A percentile compares a stretch with the other conserved stretches of the same genome.
These are phyloP conservation scores for Myriosclerotinia duriaeana DNA, from an alignment of 2,329 filamentous ascomycete species.

Conservation along the genomic window DNA sequence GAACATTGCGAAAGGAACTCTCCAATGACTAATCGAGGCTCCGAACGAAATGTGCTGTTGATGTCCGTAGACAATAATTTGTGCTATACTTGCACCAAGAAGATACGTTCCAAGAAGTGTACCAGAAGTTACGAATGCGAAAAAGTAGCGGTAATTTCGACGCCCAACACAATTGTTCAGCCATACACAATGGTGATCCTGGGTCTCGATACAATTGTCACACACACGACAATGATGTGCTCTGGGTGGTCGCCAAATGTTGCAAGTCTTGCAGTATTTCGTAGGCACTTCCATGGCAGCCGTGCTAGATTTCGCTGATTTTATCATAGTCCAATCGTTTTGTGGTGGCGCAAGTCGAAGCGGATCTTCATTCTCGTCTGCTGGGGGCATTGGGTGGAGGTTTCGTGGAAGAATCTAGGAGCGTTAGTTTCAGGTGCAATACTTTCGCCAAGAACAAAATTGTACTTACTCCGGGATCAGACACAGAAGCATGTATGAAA, in stretches of 20 bases:
- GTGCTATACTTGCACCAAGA: slow-evolving; percentile 73
- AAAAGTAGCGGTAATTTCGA: slow-evolving; percentile 98
- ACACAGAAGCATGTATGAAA: slow-evolving; percentile 86
- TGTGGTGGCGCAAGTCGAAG: slow-evolving; percentile 78
- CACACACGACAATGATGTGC: slow-evolving; percentile 96
- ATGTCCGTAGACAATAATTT: slow-evolving; percentile 71
- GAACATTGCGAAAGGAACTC: slow-evolving; percentile 83
- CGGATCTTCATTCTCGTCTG: slow-evolving; percentile 74
- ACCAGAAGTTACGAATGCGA: slow-evolving; percentile 80
- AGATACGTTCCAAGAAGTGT: slow-evolving; percentile 76
- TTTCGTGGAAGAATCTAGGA: slow-evolving; percentile 88
- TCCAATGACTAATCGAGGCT: slow-evolving; percentile 65
- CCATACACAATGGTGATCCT: slow-evolving; percentile 99
- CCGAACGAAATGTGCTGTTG: slow-evolving; percentile 66
- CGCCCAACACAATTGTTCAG: slow-evolving; percentile 97
- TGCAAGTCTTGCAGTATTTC: slow-evolving; percentile 97
- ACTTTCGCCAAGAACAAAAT: slow-evolving; percentile 3
- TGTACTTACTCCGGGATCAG: slow-evolving; percentile 82
- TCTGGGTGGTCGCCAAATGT: slow-evolving; percentile 93
- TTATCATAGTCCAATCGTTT: slow-evolving; percentile 91
- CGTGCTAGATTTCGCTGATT: slow-evolving; percentile 68
- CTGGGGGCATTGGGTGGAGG: slow-evolving; percentile 80
- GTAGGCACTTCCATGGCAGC: slow-evolving; percentile 97
- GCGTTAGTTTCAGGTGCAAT: slow-evolving; percentile 27
- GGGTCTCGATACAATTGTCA: slow-evolving; percentile 95